Conservation (phyloP, 371 early-diverging fungal genomes). For the Lichtheimia hyalospora region DNA sequence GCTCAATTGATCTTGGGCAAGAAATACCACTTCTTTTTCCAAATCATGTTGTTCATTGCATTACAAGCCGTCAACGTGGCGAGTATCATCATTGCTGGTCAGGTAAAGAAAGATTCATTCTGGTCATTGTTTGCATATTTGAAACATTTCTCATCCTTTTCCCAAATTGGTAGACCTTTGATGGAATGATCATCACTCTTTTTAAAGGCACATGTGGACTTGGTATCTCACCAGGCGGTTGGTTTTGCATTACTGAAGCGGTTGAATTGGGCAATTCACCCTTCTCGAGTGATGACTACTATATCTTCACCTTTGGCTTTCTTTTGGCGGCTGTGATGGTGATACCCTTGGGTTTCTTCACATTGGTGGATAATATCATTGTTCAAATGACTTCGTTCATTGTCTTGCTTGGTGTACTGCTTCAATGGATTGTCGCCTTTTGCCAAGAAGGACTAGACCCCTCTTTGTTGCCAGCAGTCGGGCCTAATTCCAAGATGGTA, state of each 20-base stretch:
- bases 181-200: conserved; percentile 41
- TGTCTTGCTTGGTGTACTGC: conserved; percentile 43
- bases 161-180: conserved; percentile 28
- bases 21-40: conserved; percentile 53
- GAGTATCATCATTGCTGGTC: conserved; percentile 62
- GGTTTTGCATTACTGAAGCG: conserved; percentile 30
- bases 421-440: conserved; percentile 61
- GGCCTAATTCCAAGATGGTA: conserved; percentile 46
- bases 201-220: conserved; percentile 45
- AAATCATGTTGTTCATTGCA: conserved; percentile 53
- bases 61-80: conserved; percentile 63
- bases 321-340: conserved; percentile 51
- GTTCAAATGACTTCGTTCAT: conserved; percentile 57
- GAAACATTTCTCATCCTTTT: background rate
- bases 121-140: no score
- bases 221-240: conserved; percentile 38
- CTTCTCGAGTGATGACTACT: conserved; percentile 50
- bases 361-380: conserved; percentile 57
- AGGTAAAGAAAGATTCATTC: conserved; percentile 28
- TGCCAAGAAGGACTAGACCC: conserved; percentile 47
- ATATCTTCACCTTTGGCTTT: conserved; percentile 54
- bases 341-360: conserved; percentile 56
- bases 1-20: conserved; percentile 57
- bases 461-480: conserved; percentile 43
- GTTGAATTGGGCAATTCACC: conserved; percentile 33